Evolutionary conservation across 371 early-diverging fungal genomes (phyloP).

Genomic region (Syncephalastrum monosporum): DNA sequence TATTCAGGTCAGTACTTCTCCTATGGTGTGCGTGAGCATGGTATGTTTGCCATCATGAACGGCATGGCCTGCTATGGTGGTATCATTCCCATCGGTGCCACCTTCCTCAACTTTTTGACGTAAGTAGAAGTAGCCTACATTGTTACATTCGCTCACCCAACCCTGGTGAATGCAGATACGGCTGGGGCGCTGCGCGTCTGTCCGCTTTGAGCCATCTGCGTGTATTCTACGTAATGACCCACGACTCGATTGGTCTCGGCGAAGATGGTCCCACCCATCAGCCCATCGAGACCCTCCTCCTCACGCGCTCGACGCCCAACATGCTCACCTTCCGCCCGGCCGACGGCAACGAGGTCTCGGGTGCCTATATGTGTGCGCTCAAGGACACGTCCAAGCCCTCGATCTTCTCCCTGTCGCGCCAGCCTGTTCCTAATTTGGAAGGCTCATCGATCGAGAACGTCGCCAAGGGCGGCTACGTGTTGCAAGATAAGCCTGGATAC

Average conservation of each 20-base stretch:
- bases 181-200: slow-evolving; percentile 90
- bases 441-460: slow-evolving; percentile 80
- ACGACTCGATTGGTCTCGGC: slow-evolving; percentile 98
- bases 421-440: slow-evolving; percentile 90
- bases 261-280: slow-evolving; percentile 99
- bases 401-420: slow-evolving; percentile 92
- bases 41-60: slow-evolving; percentile 97
- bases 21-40: slow-evolving; percentile 99
- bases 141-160: neutral
- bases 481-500: slow-evolving; percentile 57
- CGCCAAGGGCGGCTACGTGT: slow-evolving; percentile 76
- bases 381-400: slow-evolving; percentile 71
- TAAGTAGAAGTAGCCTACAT: slow-evolving; percentile 31
- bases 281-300: slow-evolving; percentile 96
- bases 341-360: slow-evolving; percentile 96
- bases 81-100: slow-evolving; percentile 90
- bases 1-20: slow-evolving; percentile 91
- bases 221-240: slow-evolving; percentile 97
- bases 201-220: slow-evolving; percentile 87
- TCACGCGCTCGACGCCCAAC: slow-evolving; percentile 96
- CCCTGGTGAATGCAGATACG: slow-evolving; percentile 36
- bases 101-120: slow-evolving; percentile 97
- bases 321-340: slow-evolving; percentile 90
- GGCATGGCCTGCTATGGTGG: slow-evolving; percentile 88
- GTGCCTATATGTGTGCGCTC: slow-evolving; percentile 85